Conservation (phyloP, 2,329 filamentous ascomycete species). For the Colletotrichum horii region DNA sequence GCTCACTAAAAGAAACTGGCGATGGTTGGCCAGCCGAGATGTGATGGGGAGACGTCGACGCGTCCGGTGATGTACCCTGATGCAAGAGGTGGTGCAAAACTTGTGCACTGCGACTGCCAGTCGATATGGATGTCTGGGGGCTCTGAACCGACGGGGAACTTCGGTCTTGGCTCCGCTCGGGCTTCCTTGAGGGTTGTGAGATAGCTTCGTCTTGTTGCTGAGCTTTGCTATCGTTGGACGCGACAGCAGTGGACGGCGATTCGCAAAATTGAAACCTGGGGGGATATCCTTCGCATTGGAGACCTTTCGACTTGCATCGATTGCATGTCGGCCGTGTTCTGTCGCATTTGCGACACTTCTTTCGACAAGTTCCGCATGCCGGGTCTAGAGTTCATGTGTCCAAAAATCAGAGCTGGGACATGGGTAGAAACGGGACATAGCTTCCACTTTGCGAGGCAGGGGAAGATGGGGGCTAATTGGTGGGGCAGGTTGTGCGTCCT, state of each 20-base stretch:
- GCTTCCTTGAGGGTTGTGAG: not conserved
- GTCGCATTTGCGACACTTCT: conserved; percentile 37
- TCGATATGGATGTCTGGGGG: not conserved
- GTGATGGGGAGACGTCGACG: not conserved
- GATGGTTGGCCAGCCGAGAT: not conserved
- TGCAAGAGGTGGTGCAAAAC: not conserved
- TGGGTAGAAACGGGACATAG: not conserved
- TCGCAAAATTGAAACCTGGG: conserved; percentile 33
- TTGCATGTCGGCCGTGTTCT: conserved; percentile 31
- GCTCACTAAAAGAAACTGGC: not conserved
- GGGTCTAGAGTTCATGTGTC: conserved; percentile 24
- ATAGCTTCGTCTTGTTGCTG: not conserved
- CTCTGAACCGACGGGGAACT: not conserved
- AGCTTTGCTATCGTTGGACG: not conserved
- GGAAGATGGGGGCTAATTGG: not conserved
- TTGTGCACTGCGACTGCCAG: not conserved
- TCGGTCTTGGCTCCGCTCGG: not conserved
- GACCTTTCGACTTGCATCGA: conserved; percentile 31
- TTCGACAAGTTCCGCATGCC: conserved; percentile 34
- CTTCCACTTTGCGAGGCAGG: not conserved
- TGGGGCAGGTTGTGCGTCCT: not conserved
- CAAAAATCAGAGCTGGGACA: not conserved
- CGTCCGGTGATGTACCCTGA: not conserved
- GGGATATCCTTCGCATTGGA: conserved; percentile 35
- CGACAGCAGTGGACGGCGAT: conserved; percentile 14